Evolutionary conservation across 1,139 yeast species (phyloP), one percentile per base, ranked within the genome.

Genomic region (Sugiyamaella novakii): DNA sequence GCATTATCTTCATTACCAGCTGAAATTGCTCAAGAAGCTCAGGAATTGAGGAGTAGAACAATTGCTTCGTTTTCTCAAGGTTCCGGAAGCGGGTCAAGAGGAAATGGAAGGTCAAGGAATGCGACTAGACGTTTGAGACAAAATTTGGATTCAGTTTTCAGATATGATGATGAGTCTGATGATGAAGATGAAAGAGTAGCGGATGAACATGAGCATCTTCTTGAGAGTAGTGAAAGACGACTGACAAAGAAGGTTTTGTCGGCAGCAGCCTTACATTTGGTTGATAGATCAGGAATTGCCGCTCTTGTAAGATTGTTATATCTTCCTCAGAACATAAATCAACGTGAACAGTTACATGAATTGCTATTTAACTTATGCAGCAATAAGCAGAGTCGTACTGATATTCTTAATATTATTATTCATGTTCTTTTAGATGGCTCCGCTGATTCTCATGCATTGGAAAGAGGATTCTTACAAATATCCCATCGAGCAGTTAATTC

Each of bases 271-370:
- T 47, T 61, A 36, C 88, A 95, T 2, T 67, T 89, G 51, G 75
- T 87, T 49, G 97, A 91, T 59, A 77, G 81, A 47, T 71, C 80
- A 10, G 96, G 96, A 18, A 79, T 87, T 52, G 83, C 94, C 5
- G 77, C 95, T 0, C 61, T 91, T 36, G 66, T 87, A 46, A 77
- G 91, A 52, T 73, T 87, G 36, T 70, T 88, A 5, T 91, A 87
- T 66, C 75, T 85, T 15, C 92, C 95, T 1, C 87, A 84, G 56
- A 76, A 84, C 1, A 78, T 79, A 51, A 74, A 73, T 51, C 84
- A 84, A 47, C 72, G 94, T 46, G 89, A 82, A 53, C 69, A 76
- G 7, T 73, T 87, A 45, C 84, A 84, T 63, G 83, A 82, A 49
- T 71, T 92, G 3, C 73, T 89, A 52, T 79, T 79, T 28, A 80